Percentiles rank a stretch among this genome's conserved stretches.
phyloP scores from a whole-genome alignment of 2,329 filamentous ascomycete species.

The Dichotomopilus funicola region DNA sequence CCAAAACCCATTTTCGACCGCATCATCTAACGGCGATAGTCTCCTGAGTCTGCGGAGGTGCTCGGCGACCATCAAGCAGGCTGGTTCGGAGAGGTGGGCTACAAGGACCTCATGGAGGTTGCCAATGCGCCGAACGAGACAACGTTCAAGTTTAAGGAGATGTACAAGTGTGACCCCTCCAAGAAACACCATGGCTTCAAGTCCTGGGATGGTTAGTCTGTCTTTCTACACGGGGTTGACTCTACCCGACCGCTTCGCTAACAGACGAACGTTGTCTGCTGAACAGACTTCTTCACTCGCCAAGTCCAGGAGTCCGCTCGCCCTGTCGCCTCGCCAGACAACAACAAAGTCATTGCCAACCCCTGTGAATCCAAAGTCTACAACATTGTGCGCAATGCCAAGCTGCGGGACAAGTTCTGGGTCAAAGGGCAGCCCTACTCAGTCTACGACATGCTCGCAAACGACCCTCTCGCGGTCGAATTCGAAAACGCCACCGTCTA shows the following conservation, averaged over 20 bases:
- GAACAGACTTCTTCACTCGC: constrained; percentile 55
- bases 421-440: constrained; percentile 65
- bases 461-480: constrained; percentile 44
- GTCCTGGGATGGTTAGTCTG: constrained; percentile 55
- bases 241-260: constrained; percentile 1
- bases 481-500: constrained; percentile 62
- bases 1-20: neutral
- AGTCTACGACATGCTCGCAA: constrained; percentile 54
- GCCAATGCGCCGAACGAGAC: constrained; percentile 42
- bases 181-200: constrained; percentile 52
- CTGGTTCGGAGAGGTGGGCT: constrained; percentile 49
- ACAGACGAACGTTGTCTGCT: neutral
- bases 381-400: constrained; percentile 43
- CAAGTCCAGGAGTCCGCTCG: constrained; percentile 46
- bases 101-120: constrained; percentile 43
- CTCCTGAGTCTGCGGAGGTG: constrained; percentile 48
- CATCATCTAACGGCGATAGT: constrained; percentile 25
- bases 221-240: neutral
- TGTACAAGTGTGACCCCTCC: constrained; percentile 53
- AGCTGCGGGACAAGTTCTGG: constrained; percentile 58
- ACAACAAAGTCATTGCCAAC: constrained; percentile 51
- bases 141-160: constrained; percentile 47
- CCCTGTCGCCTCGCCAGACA: constrained; percentile 50
- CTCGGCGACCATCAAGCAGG: constrained; percentile 38
- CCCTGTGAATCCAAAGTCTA: constrained; percentile 59